Evolutionary conservation across 2,329 filamentous ascomycete species (phyloP), one percentile per base, ranked within the genome.

Genomic region (Dactylellina cionopaga): DNA sequence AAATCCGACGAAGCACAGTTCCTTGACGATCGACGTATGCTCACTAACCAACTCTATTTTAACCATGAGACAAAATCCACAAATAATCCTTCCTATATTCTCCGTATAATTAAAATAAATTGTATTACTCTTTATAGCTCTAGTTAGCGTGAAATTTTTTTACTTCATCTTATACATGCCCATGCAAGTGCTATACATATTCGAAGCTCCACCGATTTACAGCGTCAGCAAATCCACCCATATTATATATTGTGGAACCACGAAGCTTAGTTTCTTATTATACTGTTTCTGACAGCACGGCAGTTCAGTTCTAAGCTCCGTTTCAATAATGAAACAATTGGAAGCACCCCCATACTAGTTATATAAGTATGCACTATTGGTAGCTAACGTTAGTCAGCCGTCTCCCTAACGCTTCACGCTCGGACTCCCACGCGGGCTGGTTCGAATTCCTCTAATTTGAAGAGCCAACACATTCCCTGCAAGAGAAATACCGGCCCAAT

Each of bases 211-310:
- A 46, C 41, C 5, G n/a, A 33, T 17, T 17, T 31, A 19, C 31
- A 41, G 46, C 17, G 39, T 58, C 25, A 58, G 39, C 37, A 51
- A 46, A 46, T 19, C 41, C 41, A 46, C 41, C 24, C n/a, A 3
- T 3, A 29, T 29, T 33, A 33, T 33, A 13, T 47, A 11, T 25
- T 9, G 35, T 25, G 35, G 35, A 9, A 33, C 19, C 29, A 43
- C 41, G 17, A 60, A 51, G 43, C 43, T 51, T 41, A 62, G 43
- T 33, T 11, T 58, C 39, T 33, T 44, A 33, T 24, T 13, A 22
- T 22, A 15, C 15, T 17, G 1, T 35, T 11, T 10, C 5, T 5
- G 19, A 17, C 24, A 15, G n/a, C 19, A 39, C 54, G 54, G 39
- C 54, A 46, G 39, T 58, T 46, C 25, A 31, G 44, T 41, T n/a